These are phyloP conservation scores for Eleusine indica DNA, from an alignment of 176 grass and related monocot genomes.

Conservation along the genomic window DNA sequence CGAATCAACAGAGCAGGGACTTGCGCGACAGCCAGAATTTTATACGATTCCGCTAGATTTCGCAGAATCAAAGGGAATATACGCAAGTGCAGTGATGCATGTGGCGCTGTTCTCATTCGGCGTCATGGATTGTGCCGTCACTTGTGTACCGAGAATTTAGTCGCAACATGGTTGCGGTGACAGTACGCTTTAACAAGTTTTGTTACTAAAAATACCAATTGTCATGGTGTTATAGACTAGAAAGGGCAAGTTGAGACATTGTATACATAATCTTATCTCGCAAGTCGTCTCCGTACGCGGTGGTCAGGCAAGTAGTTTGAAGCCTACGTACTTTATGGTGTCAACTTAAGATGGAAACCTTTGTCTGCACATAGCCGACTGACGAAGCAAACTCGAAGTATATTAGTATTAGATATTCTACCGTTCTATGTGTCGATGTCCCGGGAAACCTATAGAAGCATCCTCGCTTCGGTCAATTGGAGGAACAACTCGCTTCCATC, in stretches of 20 bases:
- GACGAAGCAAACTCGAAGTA: background rate
- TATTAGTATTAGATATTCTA: background rate
- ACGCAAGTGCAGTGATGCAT: background rate
- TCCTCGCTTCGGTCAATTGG: background rate
- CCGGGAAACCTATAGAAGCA: background rate
- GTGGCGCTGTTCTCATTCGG: background rate
- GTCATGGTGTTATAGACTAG: background rate
- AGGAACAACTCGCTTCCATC: too few relatives aligned
- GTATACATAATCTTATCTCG: background rate
- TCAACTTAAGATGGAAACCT: background rate
- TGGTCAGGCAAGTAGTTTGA: background rate
- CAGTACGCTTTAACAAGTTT: too few relatives aligned
- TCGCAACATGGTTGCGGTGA: background rate
- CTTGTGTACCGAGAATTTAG: background rate
- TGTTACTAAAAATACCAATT: too few relatives aligned
- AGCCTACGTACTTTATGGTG: background rate
- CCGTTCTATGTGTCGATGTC: background rate
- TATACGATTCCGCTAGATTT: conserved; percentile 31
- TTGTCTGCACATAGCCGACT: background rate
- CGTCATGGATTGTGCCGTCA: background rate
- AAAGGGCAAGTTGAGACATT: background rate
- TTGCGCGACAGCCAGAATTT: conserved; percentile 8
- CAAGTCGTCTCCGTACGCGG: background rate
- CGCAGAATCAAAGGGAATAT: conserved; percentile 2
- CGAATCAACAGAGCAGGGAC: conserved; percentile 27